These are phyloP conservation scores for Sarcomyxa edulis DNA, from an alignment of 768 basidiomycete genomes.

Conservation along the genomic window DNA sequence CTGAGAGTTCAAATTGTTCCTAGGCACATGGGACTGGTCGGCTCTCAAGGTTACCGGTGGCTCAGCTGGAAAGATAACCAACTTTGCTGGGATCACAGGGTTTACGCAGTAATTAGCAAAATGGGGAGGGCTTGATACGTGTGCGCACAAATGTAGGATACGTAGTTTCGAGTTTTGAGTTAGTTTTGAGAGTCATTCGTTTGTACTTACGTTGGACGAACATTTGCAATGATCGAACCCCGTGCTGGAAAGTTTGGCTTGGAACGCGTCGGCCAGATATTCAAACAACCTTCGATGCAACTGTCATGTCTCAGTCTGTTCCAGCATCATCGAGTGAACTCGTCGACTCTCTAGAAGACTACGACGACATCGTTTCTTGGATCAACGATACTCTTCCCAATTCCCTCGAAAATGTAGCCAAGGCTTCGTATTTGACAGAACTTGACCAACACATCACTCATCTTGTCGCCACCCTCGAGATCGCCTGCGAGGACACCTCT, in stretches of 20 bases:
- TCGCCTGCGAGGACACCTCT: slow-evolving; percentile 86
- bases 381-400: slow-evolving; percentile 53
- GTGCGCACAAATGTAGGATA: too few relatives aligned
- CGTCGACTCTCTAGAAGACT: slow-evolving; percentile 52
- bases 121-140: too few relatives aligned
- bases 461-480: slow-evolving; percentile 74
- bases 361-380: slow-evolving; percentile 63
- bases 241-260: too few relatives aligned
- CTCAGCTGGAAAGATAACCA: slow-evolving; percentile 31
- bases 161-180: too few relatives aligned
- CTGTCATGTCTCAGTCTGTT: too few relatives aligned
- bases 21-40: slow-evolving; percentile 50
- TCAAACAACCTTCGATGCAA: too few relatives aligned
- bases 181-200: too few relatives aligned
- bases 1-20: neutral
- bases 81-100: slow-evolving; percentile 25
- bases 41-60: slow-evolving; percentile 41
- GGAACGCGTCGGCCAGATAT: too few relatives aligned
- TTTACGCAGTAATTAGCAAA: slow-evolving; percentile 25
- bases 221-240: too few relatives aligned
- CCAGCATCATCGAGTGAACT: slow-evolving; percentile 34
- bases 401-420: neutral
- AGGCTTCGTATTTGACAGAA: slow-evolving; percentile 38
- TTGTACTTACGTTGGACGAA: too few relatives aligned
- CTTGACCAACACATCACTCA: slow-evolving; percentile 74